Percentiles rank a stretch among this genome's conserved stretches.
phyloP scores from a whole-genome alignment of 345 rosid genomes.

The Citrus cavaleriei region DNA sequence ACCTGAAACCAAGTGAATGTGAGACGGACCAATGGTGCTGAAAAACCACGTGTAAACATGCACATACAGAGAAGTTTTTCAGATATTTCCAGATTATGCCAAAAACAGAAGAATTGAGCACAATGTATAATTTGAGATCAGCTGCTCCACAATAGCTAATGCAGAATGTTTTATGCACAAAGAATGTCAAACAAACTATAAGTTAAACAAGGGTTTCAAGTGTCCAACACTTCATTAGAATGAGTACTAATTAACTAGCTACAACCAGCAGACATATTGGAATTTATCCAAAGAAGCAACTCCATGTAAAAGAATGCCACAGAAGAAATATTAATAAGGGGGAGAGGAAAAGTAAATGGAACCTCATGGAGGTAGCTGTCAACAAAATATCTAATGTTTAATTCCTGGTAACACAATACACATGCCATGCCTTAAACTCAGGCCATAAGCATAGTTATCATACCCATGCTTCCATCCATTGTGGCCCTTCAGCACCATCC shows the following conservation, averaged over 20 bases:
- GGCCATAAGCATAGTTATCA: constrained; percentile 21
- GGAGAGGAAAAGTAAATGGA: not conserved
- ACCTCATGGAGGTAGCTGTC: not conserved
- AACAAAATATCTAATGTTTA: not conserved
- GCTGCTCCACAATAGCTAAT: not conserved
- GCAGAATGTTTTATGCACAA: not conserved
- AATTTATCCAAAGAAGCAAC: constrained; percentile 1
- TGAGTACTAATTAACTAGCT: not conserved
- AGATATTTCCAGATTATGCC: not conserved
- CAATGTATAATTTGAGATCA: not conserved
- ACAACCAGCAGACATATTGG: not conserved
- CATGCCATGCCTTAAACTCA: constrained; percentile 8
- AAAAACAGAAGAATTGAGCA: not conserved
- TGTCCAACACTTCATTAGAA: not conserved
- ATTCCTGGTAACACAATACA: not conserved
- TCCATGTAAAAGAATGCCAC: not conserved
- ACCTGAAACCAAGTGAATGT: constrained; percentile 45
- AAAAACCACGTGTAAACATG: not conserved
- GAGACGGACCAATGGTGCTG: not conserved
- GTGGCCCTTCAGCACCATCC: constrained; percentile 99
- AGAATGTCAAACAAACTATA: not conserved
- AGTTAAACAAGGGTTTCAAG: not conserved
- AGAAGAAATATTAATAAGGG: not conserved
- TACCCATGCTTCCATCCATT: constrained; percentile 99
- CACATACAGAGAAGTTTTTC: not conserved